A percentile compares a stretch with the other conserved stretches of the same genome.
Evolutionary conservation across 1,284 basidiomycete genomes (phyloP).

Genomic region (Irpex lacteus): DNA sequence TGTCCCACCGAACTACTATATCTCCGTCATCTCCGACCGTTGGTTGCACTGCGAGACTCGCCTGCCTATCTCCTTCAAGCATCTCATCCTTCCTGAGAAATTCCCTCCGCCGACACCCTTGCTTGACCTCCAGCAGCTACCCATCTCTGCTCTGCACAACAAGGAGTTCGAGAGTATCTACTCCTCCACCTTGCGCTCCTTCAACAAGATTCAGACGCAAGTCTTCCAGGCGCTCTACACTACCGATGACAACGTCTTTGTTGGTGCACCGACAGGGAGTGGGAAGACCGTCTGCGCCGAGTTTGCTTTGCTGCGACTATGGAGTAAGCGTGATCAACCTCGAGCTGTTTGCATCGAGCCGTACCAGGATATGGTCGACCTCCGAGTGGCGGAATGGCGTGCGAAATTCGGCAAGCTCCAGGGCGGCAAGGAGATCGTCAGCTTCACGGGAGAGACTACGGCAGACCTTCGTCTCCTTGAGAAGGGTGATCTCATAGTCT

Average conservation of each 20-base stretch:
- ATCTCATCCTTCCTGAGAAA: slow-evolving; percentile 95
- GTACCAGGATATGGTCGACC: slow-evolving; percentile 95
- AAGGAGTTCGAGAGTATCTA: slow-evolving; percentile 89
- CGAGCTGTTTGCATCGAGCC: slow-evolving; percentile 97
- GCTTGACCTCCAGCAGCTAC: slow-evolving; percentile 90
- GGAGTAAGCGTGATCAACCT: slow-evolving; percentile 81
- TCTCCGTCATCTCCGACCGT: slow-evolving; percentile 91
- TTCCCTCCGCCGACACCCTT: slow-evolving; percentile 93
- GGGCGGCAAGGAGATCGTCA: slow-evolving; percentile 90
- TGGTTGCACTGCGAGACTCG: slow-evolving; percentile 97
- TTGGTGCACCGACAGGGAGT: slow-evolving; percentile 94
- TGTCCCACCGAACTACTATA: slow-evolving; percentile 96
- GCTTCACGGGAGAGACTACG: slow-evolving; percentile 93
- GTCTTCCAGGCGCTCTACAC: slow-evolving; percentile 98
- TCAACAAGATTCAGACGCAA: slow-evolving; percentile 99
- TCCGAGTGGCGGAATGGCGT: slow-evolving; percentile 87
- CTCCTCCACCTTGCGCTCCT: slow-evolving; percentile 70
- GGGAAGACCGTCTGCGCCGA: slow-evolving; percentile 98
- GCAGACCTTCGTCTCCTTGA: slow-evolving; percentile 90
- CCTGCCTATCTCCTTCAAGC: slow-evolving; percentile 96
- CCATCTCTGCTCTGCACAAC: slow-evolving; percentile 89
- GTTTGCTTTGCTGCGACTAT: slow-evolving; percentile 89
- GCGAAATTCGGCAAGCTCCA: slow-evolving; percentile 81
- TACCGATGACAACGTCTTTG: slow-evolving; percentile 93
- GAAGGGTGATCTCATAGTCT: slow-evolving; percentile 90